Percentiles rank a stretch among this genome's conserved stretches.
These are phyloP conservation scores for Penicillium samsonianum DNA, from an alignment of 495 filamentous ascomycete species.

Conservation along the genomic window DNA sequence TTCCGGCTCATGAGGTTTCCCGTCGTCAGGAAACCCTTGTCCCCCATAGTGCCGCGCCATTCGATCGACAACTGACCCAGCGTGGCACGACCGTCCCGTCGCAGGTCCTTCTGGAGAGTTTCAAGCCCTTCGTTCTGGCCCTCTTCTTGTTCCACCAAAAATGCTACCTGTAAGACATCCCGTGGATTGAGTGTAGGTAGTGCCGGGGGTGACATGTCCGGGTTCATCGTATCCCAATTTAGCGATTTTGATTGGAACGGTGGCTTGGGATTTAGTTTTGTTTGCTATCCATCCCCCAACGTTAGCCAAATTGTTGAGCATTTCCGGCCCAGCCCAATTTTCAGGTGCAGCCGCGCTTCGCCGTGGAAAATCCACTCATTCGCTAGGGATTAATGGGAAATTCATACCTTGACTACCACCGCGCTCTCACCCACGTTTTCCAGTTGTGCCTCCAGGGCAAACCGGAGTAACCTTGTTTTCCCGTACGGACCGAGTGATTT, in stretches of 20 bases:
- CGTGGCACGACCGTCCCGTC: slow-evolving; percentile 60
- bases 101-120: slow-evolving; percentile 48
- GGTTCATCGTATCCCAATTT: slow-evolving; percentile 54
- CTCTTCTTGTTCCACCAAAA: slow-evolving; percentile 72
- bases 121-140: slow-evolving; percentile 51
- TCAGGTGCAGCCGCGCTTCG: not conserved
- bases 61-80: slow-evolving; percentile 83
- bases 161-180: slow-evolving; percentile 91
- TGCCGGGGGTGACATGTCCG: slow-evolving; percentile 29
- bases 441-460: slow-evolving; percentile 84
- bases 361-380: not conserved
- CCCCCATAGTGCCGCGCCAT: slow-evolving; percentile 89
- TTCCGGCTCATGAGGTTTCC: slow-evolving; percentile 72
- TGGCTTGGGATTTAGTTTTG: slow-evolving; percentile 53
- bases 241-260: slow-evolving; percentile 58
- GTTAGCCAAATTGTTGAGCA: slow-evolving; percentile 1
- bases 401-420: slow-evolving; percentile 45
- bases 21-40: slow-evolving; percentile 82
- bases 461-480: slow-evolving; percentile 47
- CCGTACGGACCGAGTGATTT: slow-evolving; percentile 48
- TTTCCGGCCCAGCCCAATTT: not conserved
- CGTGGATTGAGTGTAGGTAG: slow-evolving; percentile 74
- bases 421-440: slow-evolving; percentile 76
- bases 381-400: not conserved
- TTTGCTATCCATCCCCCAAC: slow-evolving; percentile 39